Evolutionary conservation across 2,329 filamentous ascomycete genomes (phyloP), one percentile per base, ranked within the genome.

Genomic region (Ramichloridium luteum): DNA sequence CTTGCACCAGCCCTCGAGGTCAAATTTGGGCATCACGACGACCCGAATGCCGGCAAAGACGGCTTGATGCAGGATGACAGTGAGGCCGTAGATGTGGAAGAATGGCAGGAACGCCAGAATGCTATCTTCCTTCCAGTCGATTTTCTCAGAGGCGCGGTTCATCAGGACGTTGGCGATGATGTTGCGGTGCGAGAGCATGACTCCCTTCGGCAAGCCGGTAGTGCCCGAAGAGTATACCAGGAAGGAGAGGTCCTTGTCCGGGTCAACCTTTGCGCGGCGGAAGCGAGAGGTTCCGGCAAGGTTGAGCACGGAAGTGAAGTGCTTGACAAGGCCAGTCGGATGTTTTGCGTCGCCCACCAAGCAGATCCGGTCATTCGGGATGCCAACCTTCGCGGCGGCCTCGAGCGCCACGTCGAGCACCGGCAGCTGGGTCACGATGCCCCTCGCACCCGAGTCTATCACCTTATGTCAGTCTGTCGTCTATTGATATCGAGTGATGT

Each of bases 191-290:
- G 74, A 80, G 15, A 94, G 65, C 71, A 83, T 80, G n/a, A 94
- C 88, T 10, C 86, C 86, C 57, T 94, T 94, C 0, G 86, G 85
- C 32, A 85, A 61, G 2, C 88, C 88, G 0, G 88, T 94, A 0
- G 88, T 96, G 5, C 88, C 88, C 9, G 78, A 85, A 31, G 77
- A 84, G 57, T 93, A 94, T 1, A 92, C 83, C 36, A 94, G 57
- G 49, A 90, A 93, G 0, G 82, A 78, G 16, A 90, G 55, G 52
- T 93, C 84, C 35, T 74, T 76, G 30, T 68, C 66, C 0, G 82
- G 72, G 29, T 80, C 65, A 31, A 84, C 58, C 45, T 70, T 74
- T 4, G 74, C 63, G 34, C 69, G 69, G 12, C 72, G 65, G 47
- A 70, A 74, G 41, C 71, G 65, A 3, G 66, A 62, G 0, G 69